Percentiles rank a stretch among this genome's conserved stretches.
These are phyloP conservation scores for Puccinia horiana DNA, from an alignment of 1,284 basidiomycete genomes.

Conservation along the genomic window DNA sequence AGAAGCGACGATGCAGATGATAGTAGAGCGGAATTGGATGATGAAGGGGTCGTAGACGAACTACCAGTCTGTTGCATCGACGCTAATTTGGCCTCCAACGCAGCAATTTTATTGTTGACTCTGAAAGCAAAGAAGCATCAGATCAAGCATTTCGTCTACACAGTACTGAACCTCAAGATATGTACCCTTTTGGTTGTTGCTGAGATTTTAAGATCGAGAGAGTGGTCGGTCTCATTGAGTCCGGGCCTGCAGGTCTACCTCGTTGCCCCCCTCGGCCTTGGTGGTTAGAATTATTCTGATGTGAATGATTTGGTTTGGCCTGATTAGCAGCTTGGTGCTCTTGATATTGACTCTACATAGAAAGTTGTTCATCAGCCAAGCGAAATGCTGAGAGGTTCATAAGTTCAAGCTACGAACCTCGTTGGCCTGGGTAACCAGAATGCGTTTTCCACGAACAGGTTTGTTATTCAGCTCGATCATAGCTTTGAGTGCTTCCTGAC, in stretches of 20 bases:
- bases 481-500: slow-evolving; percentile 81
- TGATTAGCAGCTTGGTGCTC: slow-evolving; percentile 14
- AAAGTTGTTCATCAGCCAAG: not conserved
- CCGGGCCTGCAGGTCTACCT: slow-evolving; percentile 63
- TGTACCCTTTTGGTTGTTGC: slow-evolving; percentile 67
- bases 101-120: slow-evolving; percentile 83
- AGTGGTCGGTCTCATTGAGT: slow-evolving; percentile 75
- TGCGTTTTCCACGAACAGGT: slow-evolving; percentile 77
- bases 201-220: slow-evolving; percentile 80
- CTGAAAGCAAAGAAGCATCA: slow-evolving; percentile 60
- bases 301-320: slow-evolving; percentile 14
- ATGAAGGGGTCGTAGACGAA: not conserved
- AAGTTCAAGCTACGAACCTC: slow-evolving; percentile 63
- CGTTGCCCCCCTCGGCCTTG: slow-evolving; percentile 51
- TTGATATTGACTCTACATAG: slow-evolving; percentile 12
- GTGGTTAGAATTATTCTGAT: slow-evolving; percentile 29
- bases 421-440: slow-evolving; percentile 84
- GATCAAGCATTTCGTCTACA: not conserved
- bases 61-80: slow-evolving; percentile 63
- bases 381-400: slow-evolving; percentile 52
- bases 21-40: not conserved
- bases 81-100: slow-evolving; percentile 89
- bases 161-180: slow-evolving; percentile 43
- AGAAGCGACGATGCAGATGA: slow-evolving; percentile 6
- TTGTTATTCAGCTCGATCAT: slow-evolving; percentile 74